Evolutionary conservation across 2,329 filamentous ascomycete genomes (phyloP).

Genomic region (Lecanoromycetidae sp.): DNA sequence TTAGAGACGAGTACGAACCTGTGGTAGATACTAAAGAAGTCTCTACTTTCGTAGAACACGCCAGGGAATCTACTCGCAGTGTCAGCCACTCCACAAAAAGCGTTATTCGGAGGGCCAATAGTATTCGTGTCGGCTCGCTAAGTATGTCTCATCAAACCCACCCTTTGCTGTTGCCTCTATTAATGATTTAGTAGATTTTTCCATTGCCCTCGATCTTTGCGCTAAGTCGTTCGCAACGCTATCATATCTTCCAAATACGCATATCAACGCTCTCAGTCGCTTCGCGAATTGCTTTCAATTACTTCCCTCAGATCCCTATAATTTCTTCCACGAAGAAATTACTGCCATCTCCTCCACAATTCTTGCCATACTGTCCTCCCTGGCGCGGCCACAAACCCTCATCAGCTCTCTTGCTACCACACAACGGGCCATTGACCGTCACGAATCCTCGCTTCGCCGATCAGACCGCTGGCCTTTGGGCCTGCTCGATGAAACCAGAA

Average conservation of each 20-base stretch:
- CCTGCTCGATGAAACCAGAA: constrained; percentile 75
- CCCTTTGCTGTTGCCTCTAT: not conserved
- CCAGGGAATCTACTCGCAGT: constrained; percentile 74
- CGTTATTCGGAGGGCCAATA: constrained; percentile 67
- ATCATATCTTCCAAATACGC: constrained; percentile 53
- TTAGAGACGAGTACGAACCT: constrained; percentile 79
- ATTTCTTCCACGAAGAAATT: constrained; percentile 62
- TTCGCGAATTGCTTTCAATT: constrained; percentile 56
- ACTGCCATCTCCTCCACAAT: constrained; percentile 74
- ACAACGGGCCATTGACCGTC: constrained; percentile 65
- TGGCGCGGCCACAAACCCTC: constrained; percentile 66
- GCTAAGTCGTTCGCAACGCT: constrained; percentile 40
- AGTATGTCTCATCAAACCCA: constrained; percentile 34
- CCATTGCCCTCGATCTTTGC: constrained; percentile 32
- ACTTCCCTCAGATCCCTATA: constrained; percentile 60
- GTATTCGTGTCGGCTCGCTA: constrained; percentile 51
- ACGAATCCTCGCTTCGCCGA: constrained; percentile 60
- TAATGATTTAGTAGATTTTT: constrained; percentile 25
- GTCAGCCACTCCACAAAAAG: constrained; percentile 75
- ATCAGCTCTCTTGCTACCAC: constrained; percentile 64
- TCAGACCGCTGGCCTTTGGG: constrained; percentile 69
- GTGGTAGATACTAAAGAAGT: constrained; percentile 75
- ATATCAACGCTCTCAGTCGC: constrained; percentile 58
- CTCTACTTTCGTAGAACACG: constrained; percentile 83
- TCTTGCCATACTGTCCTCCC: constrained; percentile 63